Evolutionary conservation across 352 stramenopile genomes (phyloP).

Genomic region (Elongisporangium undulatum): DNA sequence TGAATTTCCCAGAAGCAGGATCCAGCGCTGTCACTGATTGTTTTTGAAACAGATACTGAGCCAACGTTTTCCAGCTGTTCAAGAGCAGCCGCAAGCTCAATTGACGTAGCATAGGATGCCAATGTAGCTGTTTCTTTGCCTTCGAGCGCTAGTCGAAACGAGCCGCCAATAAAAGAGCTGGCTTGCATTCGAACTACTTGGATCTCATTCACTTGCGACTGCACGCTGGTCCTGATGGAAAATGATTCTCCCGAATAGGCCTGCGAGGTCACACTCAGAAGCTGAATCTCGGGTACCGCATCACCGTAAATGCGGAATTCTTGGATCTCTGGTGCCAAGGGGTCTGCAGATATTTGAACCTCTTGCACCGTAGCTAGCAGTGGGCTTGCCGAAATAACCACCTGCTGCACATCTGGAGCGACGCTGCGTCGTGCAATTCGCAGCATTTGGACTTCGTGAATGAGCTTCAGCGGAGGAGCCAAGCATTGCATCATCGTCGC

Average conservation of each 20-base stretch:
- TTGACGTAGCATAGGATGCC: constrained; percentile 42
- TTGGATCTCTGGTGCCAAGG: constrained; percentile 42
- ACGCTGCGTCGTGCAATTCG: constrained; percentile 36
- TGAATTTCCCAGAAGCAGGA: constrained; percentile 57
- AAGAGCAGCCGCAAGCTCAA: constrained; percentile 38
- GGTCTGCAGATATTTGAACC: constrained; percentile 17
- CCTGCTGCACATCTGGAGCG: constrained; percentile 44
- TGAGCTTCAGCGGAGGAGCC: constrained; percentile 52
- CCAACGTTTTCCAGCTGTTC: constrained; percentile 39
- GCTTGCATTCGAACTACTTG: constrained; percentile 35
- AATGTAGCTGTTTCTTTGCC: constrained; percentile 25
- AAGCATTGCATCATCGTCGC: constrained; percentile 52
- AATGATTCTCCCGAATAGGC: constrained; percentile 34
- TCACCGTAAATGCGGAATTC: constrained; percentile 36
- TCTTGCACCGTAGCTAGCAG: constrained; percentile 41
- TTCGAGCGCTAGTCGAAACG: constrained; percentile 36
- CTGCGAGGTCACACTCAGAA: constrained; percentile 23
- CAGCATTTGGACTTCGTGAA: constrained; percentile 84
- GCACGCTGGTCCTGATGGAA: constrained; percentile 27
- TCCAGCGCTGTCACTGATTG: constrained; percentile 18
- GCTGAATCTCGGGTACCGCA: constrained; percentile 31
- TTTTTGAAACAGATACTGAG: constrained; percentile 26
- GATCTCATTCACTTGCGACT: constrained; percentile 26
- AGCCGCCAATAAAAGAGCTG: constrained; percentile 41
- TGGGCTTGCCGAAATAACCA: constrained; percentile 34